Percentiles rank a stretch among this genome's conserved stretches.
Evolutionary conservation across 1,284 basidiomycete genomes (phyloP).

Genomic region (Jaminaea rosea): DNA sequence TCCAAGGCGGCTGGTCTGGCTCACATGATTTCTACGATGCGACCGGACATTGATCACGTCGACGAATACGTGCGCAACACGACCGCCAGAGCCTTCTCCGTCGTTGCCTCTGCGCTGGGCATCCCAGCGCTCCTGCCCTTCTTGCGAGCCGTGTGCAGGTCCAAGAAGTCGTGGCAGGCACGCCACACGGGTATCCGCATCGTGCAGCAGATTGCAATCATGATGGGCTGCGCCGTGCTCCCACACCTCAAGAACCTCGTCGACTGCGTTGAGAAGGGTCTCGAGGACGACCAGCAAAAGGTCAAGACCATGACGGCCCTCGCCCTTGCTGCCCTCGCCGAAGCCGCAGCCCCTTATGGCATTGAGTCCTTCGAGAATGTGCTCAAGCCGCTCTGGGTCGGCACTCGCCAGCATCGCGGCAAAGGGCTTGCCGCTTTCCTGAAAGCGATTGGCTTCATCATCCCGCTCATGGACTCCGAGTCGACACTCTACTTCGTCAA

Average conservation of each 20-base stretch:
- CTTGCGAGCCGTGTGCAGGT: constrained; percentile 93
- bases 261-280: constrained; percentile 87
- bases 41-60: constrained; percentile 97
- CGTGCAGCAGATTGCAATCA: constrained; percentile 98
- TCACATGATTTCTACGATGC: constrained; percentile 99
- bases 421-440: constrained; percentile 96
- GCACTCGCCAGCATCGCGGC: constrained; percentile 93
- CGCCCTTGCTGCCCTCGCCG: constrained; percentile 88
- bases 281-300: constrained; percentile 97
- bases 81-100: constrained; percentile 95
- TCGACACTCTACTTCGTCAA: constrained; percentile 45
- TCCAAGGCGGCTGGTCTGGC: constrained; percentile 98
- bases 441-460: constrained; percentile 98
- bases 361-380: constrained; percentile 99
- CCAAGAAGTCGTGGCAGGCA: constrained; percentile 99
- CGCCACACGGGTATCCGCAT: constrained; percentile 98
- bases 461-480: constrained; percentile 98
- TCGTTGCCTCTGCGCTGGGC: constrained; percentile 94
- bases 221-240: constrained; percentile 99
- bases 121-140: constrained; percentile 96
- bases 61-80: constrained; percentile 99
- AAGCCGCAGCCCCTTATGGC: constrained; percentile 95
- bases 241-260: constrained; percentile 94
- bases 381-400: constrained; percentile 93
- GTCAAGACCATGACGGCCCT: constrained; percentile 98